A percentile compares a stretch with the other conserved stretches of the same genome.
phyloP scores from a whole-genome alignment of 768 basidiomycete genomes.

The Suillus luteus region DNA sequence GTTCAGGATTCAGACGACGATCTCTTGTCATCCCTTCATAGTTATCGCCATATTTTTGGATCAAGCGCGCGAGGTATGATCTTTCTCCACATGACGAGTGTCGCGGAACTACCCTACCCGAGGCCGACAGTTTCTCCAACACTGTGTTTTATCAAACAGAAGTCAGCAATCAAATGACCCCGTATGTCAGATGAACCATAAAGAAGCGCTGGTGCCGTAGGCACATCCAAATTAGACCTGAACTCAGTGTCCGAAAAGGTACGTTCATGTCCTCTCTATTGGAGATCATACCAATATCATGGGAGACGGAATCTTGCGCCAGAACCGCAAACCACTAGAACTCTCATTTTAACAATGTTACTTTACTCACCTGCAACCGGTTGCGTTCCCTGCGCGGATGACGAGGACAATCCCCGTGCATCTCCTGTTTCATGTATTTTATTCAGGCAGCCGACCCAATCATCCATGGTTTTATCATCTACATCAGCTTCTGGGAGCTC shows the following conservation, averaged over 20 bases:
- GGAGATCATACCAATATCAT: neutral
- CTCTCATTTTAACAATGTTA: neutral
- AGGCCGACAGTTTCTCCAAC: slow-evolving; percentile 62
- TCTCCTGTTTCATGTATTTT: neutral
- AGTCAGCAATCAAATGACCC: slow-evolving; percentile 4
- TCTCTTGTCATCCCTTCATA: slow-evolving; percentile 78
- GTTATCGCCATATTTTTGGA: slow-evolving; percentile 71
- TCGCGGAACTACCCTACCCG: slow-evolving; percentile 50
- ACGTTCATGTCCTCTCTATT: neutral
- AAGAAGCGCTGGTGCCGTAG: slow-evolving; percentile 6
- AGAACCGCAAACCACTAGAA: neutral
- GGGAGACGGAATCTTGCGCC: neutral
- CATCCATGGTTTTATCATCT: slow-evolving; percentile 33
- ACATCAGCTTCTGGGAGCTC: slow-evolving; percentile 32
- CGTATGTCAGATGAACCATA: neutral
- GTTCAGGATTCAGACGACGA: slow-evolving; percentile 75
- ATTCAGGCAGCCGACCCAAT: slow-evolving; percentile 37
- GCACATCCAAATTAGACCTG: slow-evolving; percentile 6
- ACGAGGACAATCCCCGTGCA: neutral
- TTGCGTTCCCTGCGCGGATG: neutral
- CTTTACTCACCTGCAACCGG: slow-evolving; percentile 1
- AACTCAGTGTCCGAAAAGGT: neutral
- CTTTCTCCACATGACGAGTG: slow-evolving; percentile 71
- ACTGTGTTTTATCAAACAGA: slow-evolving; percentile 40
- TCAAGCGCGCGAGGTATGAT: slow-evolving; percentile 64